Evolutionary conservation across 495 filamentous ascomycete genomes (phyloP), one percentile per base, ranked within the genome.

Genomic region (Aspergillus bridgeri): DNA sequence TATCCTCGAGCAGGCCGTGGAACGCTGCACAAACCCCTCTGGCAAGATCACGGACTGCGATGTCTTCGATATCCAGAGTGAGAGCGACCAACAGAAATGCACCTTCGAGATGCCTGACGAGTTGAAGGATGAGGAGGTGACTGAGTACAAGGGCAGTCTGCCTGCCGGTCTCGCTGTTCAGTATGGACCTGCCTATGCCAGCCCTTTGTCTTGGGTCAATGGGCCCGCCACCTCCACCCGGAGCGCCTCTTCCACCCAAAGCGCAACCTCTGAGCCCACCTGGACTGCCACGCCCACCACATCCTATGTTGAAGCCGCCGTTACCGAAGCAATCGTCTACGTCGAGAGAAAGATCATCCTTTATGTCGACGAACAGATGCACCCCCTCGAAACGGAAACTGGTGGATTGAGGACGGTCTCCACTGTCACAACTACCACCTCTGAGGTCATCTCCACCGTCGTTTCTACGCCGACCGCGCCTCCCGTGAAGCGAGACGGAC

Each of bases 41-140:
- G 86, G 86, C 15, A 29, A 72, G 21, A 74, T 87, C 23, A 46
- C 65, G 15, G 83, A 81, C 54, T 89, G 86, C 68, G 64, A 70
- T 0, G 59, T 87, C n/a, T 89, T 89, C 68, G 67, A 74, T 51
- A 65, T 87, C 48, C 79, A 86, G 58, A 57, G 57, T 21, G 73
- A 83, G 19, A 52, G 43, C 5, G 66, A 76, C 11, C 66, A 71
- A 48, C 60, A 61, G 0, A 54, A 77, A 13, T 81, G 78, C 58
- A 67, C 56, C 8, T 79, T 84, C 57, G 67, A 79, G n/a, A 8
- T 82, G 5, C 83, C 84, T 0, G 57, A 60, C 2, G 62, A 58
- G 6, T 58, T 87, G 15, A 57, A 59, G 11, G 11, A 64, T 23
- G 81, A 83, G 22, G 58, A 78, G 23, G 59, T 69, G 22, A 23